Evolutionary conservation across 169 alveolate species (phyloP).

Genomic region (Plasmodium ovale): DNA sequence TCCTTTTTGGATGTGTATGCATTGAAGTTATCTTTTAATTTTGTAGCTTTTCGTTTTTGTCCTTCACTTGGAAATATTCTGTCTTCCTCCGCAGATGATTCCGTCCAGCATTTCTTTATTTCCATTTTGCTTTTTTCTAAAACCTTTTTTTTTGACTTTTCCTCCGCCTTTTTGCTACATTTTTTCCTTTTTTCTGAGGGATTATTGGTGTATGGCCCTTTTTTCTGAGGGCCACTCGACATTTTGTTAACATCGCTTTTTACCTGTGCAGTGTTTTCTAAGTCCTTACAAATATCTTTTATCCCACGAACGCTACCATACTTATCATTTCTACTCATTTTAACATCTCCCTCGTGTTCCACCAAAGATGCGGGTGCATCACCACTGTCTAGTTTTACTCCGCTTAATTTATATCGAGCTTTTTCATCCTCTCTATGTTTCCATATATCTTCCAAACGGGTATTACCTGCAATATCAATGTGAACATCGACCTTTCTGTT

Average conservation of each 20-base stretch:
- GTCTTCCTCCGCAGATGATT: background rate
- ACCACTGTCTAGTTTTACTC: background rate
- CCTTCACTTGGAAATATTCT: background rate
- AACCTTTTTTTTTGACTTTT: slow-evolving; percentile 3
- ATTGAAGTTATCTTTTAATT: background rate
- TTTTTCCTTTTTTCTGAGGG: background rate
- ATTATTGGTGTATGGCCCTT: background rate
- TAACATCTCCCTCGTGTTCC: background rate
- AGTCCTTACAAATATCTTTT: slow-evolving; percentile 4
- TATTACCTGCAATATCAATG: background rate
- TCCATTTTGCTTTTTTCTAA: slow-evolving; percentile 1
- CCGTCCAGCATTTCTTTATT: slow-evolving; percentile 1
- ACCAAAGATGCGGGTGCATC: background rate
- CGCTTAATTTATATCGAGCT: background rate
- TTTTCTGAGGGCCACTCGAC: background rate
- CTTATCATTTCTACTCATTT: background rate
- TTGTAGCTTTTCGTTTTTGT: background rate
- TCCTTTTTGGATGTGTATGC: background rate
- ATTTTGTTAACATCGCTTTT: background rate
- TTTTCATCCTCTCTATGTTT: slow-evolving; percentile 6
- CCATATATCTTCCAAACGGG: background rate
- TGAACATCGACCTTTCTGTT: background rate
- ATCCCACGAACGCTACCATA: no score
- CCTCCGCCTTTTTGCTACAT: background rate
- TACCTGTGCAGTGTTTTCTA: background rate